These are phyloP conservation scores for Colletotrichum sp. DNA, from an alignment of 2,329 filamentous ascomycete genomes.

Conservation along the genomic window DNA sequence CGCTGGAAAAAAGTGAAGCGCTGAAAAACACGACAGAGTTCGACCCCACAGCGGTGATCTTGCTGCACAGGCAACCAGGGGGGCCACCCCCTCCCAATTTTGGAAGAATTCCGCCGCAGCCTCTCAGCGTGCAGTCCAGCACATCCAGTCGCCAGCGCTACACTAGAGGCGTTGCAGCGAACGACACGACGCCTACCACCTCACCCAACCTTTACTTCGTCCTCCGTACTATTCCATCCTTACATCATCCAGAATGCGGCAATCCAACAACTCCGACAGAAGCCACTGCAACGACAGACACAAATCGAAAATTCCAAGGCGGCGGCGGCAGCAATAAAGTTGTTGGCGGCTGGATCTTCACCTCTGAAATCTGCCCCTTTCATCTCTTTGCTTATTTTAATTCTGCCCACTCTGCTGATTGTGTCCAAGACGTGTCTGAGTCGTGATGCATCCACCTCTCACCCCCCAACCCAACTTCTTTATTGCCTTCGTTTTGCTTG, in stretches of 20 bases:
- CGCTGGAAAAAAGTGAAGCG: not conserved
- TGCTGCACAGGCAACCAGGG: not conserved
- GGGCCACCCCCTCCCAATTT: not conserved
- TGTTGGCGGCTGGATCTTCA: not conserved
- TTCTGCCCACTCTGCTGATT: conserved; percentile 1
- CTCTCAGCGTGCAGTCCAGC: not conserved
- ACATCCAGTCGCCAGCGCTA: not conserved
- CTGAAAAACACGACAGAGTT: not conserved
- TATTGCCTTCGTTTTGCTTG: not conserved
- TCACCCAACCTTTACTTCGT: not conserved
- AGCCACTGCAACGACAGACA: not conserved
- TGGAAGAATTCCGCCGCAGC: not conserved
- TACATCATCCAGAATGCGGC: not conserved
- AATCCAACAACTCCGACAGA: not conserved
- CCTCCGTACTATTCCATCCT: not conserved
- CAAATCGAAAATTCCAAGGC: not conserved
- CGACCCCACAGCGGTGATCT: conserved; percentile 4
- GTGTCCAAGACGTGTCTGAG: not conserved
- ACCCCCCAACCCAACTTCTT: not conserved
- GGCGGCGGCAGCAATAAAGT: not conserved
- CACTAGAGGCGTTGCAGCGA: not conserved
- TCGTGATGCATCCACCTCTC: conserved; percentile 13
- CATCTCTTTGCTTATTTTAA: conserved; percentile 10
- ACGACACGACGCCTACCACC: not conserved
- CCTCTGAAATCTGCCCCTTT: conserved; percentile 1